Evolutionary conservation across 768 basidiomycete genomes (phyloP).

Genomic region (Amanita jacksonii): DNA sequence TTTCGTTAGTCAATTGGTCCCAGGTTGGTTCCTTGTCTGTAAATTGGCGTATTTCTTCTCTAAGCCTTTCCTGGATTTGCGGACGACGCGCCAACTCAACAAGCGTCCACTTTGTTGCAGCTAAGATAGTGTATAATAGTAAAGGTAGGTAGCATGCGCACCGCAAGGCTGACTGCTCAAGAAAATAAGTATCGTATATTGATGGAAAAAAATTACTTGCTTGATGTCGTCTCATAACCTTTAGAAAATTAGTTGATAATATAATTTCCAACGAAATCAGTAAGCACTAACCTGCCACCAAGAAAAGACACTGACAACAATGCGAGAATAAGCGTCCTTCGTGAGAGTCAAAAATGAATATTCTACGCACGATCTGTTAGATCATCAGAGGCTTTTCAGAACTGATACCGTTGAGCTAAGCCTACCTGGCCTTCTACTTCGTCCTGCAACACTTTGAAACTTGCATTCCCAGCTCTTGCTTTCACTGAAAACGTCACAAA

Average conservation of each 20-base stretch:
- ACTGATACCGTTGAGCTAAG: neutral
- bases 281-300: neutral
- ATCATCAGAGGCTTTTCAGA: neutral
- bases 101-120: slow-evolving; percentile 21
- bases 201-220: too few relatives aligned
- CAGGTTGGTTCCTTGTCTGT: slow-evolving; percentile 5
- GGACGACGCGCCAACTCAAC: slow-evolving; percentile 23
- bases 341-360: neutral
- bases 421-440: neutral
- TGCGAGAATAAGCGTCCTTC: neutral
- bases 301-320: neutral
- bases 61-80: slow-evolving; percentile 19
- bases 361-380: neutral
- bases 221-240: too few relatives aligned
- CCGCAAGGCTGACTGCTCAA: too few relatives aligned
- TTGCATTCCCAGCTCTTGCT: neutral
- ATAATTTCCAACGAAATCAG: too few relatives aligned
- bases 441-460: neutral
- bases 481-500: neutral
- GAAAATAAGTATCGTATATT: too few relatives aligned
- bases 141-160: too few relatives aligned
- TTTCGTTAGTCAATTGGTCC: slow-evolving; percentile 8
- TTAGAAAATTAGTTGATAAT: too few relatives aligned
- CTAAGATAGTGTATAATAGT: too few relatives aligned
- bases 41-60: slow-evolving; percentile 18